Conservation (phyloP, 2,329 filamentous ascomycete genomes). For the Colletotrichum cordylinicola region DNA sequence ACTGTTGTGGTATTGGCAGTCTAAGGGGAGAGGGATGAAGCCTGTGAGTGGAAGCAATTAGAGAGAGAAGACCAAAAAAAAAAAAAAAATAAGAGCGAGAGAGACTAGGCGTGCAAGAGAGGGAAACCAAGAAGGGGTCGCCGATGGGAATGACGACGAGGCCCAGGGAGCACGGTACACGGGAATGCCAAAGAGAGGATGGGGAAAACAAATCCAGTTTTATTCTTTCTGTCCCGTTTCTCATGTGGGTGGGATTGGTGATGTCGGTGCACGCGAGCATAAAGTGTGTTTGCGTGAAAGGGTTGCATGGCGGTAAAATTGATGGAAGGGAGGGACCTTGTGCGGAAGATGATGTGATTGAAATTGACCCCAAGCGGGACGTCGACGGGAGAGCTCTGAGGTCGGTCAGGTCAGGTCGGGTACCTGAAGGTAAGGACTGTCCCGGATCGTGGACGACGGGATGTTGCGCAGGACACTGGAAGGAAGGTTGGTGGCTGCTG, state of each 20-base stretch:
- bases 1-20: background rate
- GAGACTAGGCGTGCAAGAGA: background rate
- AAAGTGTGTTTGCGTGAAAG: background rate
- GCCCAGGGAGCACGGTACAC: slow-evolving; percentile 6
- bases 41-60: background rate
- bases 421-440: background rate
- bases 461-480: background rate
- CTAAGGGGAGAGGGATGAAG: background rate
- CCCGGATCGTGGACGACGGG: background rate
- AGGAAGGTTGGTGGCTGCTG: background rate
- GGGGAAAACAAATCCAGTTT: slow-evolving; percentile 6
- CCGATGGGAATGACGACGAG: slow-evolving; percentile 5
- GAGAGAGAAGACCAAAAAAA: background rate
- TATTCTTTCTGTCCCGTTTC: background rate
- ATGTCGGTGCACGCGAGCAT: background rate
- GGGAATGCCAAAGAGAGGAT: slow-evolving; percentile 17
- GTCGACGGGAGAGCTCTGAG: background rate
- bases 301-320: background rate
- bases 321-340: slow-evolving; percentile 3
- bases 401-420: background rate
- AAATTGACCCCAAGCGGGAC: background rate
- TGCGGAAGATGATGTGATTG: slow-evolving; percentile 7
- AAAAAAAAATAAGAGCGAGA: background rate
- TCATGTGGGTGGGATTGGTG: background rate
- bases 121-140: background rate